A percentile compares a stretch with the other conserved stretches of the same genome.
These are phyloP conservation scores for Aspergillus pseudoviridinutans DNA, from an alignment of 2,329 filamentous ascomycete species.

Conservation along the genomic window DNA sequence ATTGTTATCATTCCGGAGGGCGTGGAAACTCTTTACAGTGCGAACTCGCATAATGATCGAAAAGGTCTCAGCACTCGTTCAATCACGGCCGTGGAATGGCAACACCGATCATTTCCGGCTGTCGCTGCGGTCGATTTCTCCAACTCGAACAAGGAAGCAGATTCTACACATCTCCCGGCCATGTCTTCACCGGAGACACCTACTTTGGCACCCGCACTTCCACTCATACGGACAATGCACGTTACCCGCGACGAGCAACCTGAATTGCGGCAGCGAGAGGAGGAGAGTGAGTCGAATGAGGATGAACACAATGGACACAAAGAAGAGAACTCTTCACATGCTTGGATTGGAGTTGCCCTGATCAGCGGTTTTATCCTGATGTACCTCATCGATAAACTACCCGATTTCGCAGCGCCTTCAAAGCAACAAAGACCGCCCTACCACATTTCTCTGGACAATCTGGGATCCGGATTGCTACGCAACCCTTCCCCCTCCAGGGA, in stretches of 20 bases:
- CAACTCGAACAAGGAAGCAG: neutral
- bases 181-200: neutral
- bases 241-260: constrained; percentile 20
- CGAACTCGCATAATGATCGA: constrained; percentile 31
- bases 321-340: constrained; percentile 56
- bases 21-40: constrained; percentile 78
- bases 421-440: constrained; percentile 65
- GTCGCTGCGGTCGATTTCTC: constrained; percentile 8
- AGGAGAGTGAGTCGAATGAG: constrained; percentile 26
- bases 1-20: constrained; percentile 98
- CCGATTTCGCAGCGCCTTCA: constrained; percentile 65
- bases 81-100: constrained; percentile 25
- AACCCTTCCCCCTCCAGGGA: constrained; percentile 38
- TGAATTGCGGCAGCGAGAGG: constrained; percentile 22
- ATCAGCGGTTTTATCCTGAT: constrained; percentile 89
- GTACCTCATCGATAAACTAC: constrained; percentile 89
- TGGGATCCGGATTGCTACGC: constrained; percentile 55
- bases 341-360: constrained; percentile 81
- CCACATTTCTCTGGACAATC: constrained; percentile 83
- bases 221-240: constrained; percentile 14
- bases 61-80: constrained; percentile 31
- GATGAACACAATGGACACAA: constrained; percentile 37
- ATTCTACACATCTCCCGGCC: neutral
- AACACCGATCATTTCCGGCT: constrained; percentile 19
- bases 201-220: neutral